Evolutionary conservation across 2,329 filamentous ascomycete species (phyloP), one percentile per base, ranked within the genome.

Genomic region (Penicillium corylophilum): DNA sequence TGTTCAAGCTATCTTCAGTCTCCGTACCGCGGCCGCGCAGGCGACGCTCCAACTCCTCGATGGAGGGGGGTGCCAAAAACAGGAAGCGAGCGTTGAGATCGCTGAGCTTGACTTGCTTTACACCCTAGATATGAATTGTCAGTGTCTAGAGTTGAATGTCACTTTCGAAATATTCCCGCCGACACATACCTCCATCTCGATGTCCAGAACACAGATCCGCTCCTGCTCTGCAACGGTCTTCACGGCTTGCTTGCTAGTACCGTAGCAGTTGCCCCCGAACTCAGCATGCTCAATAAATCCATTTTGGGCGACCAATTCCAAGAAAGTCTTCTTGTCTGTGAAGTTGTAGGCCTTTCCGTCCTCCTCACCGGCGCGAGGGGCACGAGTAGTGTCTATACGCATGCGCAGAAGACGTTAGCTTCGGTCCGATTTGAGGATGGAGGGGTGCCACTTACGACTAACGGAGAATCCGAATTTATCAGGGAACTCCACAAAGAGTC

Each of bases 101-200:
- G 44, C 87, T 88, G 56, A 82, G 81, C 72, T 91, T 90, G 66
- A 96, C 89, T 75, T 96, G 92, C 78, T 96, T 96, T 52, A 96
- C 91, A 54, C 92, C 92, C 82, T 85, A 56, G 8, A 49, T 41
- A 45, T 24, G 15, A 16, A 40, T 52, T 18, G 56, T 29, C 36
- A 41, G 24, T 41, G 6, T 33, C 16, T n/a, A 16, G 8, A 13
- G 18, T 22, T 22, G 13, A 7, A 7, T 6, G 4, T 12, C 13
- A 5, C 1, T 12, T 2, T 15, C 22, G 15, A 24, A 3, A 23
- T 20, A 7, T 18, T 31, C 33, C n/a, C 24, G 36, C 4, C 43
- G 26, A 3, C 42, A 63, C 75, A 29, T 69, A 87, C 86, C 83
- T 96, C 91, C 90, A 96, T 96, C 80, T 96, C 93, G 68, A 96